Evolutionary conservation across 768 basidiomycete genomes (phyloP), one percentile per base, ranked within the genome.

Genomic region (Naematelia encephala): DNA sequence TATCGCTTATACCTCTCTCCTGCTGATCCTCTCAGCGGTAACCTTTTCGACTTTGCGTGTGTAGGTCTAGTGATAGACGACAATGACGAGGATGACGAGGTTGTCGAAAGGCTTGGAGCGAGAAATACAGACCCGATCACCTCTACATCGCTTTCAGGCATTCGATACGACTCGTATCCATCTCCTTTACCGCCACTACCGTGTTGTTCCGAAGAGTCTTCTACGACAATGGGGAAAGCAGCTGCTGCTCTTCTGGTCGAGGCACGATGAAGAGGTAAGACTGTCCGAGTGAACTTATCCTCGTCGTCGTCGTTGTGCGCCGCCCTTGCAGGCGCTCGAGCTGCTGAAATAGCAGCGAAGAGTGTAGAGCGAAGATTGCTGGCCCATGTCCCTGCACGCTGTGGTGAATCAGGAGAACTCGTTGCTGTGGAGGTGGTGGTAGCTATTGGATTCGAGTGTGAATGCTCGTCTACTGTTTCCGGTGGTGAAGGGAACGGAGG

Each of bases 321-420:
- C 4, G 54, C 27, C 14, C 27, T 34, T 16, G 59, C 47, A 11
- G 59, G 54, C 21, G 51, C 34, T 48, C 50, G 25, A 19, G 50
- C 57, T 14, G 63, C 66, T n/a, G 60, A 60, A 46, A 72, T 72
- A 10, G 70, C 70, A 10, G 65, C 63, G 34, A 69, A 67, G 26
- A 72, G 51, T 3, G 70, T 65, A 16, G 51, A 54, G 14, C 70
- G 58, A 13, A 72, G 61, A 57, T 72, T 72, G 34, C 60, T 56
- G 2, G 70, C 70, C 70, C 70, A 72, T 1, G 67, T 72, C 12
- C 60, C 63, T 51, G 64, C 59, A 45, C 65, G 43, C 29, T 57
- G 58, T 14, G 56, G 67, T 39, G 25, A 28, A 12, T 12, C 39
- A 55, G 22, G n/a, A 34, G 22, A 26, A 5, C 3, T 13, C 43